Percentiles rank a stretch among this genome's conserved stretches.
phyloP scores from a whole-genome alignment of 176 grass and related monocot genomes.

The Ampelocalamus luodianensis region DNA sequence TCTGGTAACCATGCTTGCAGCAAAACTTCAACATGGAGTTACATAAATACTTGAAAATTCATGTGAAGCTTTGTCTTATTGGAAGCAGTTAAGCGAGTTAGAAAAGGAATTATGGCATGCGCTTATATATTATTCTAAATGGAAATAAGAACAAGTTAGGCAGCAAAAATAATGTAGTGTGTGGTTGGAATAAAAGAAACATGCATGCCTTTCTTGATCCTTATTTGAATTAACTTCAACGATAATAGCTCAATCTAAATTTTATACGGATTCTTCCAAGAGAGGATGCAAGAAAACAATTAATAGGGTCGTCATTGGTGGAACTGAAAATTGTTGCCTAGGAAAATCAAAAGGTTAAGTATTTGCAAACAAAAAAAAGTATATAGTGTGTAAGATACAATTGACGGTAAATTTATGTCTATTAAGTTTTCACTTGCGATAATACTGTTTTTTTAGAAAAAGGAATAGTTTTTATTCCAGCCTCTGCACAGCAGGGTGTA shows the following conservation, averaged over 20 bases:
- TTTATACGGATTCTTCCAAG: neutral
- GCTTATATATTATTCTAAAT: neutral
- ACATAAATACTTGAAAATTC: neutral
- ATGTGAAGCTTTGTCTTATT: neutral
- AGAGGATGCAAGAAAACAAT: neutral
- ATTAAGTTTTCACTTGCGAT: neutral
- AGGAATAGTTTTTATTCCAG: no score
- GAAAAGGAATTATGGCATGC: neutral
- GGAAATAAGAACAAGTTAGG: neutral
- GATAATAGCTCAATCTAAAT: neutral
- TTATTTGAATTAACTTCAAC: neutral
- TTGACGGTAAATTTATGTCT: neutral
- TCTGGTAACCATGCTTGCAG: neutral
- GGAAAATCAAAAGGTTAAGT: neutral
- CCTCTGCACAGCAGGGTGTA: no score
- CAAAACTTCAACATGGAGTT: neutral
- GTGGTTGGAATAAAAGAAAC: neutral
- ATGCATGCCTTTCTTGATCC: neutral
- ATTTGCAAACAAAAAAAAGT: neutral
- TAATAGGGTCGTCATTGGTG: neutral
- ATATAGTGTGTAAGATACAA: neutral
- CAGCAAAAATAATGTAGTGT: neutral
- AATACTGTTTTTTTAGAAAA: no score
- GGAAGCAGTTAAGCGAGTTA: neutral
- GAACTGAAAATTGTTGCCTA: neutral